These are phyloP conservation scores for Akanthomyces lecanii DNA, from an alignment of 2,329 filamentous ascomycete genomes.

Conservation along the genomic window DNA sequence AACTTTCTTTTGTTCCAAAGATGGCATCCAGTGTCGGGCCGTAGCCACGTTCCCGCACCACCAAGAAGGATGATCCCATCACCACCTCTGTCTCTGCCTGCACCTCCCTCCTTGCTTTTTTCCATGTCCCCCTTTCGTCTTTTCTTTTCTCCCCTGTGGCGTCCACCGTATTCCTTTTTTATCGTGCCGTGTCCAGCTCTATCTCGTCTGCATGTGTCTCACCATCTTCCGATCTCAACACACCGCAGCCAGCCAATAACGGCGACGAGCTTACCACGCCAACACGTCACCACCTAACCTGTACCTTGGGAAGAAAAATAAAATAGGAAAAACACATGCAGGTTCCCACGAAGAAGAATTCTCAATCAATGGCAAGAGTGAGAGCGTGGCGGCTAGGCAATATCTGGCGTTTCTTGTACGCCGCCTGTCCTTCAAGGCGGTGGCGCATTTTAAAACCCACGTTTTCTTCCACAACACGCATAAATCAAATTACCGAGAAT, in stretches of 20 bases:
- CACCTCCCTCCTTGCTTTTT: background rate
- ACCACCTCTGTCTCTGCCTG: background rate
- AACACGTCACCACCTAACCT: background rate
- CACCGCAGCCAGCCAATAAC: conserved; percentile 1
- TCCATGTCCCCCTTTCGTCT: background rate
- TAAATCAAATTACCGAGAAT: background rate
- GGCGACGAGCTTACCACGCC: background rate
- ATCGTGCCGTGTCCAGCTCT: background rate
- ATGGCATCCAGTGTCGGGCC: background rate
- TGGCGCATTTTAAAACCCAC: background rate
- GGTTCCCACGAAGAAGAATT: background rate
- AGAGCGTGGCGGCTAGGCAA: background rate
- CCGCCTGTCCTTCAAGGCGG: background rate
- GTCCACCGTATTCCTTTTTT: no score
- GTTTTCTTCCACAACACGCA: background rate
- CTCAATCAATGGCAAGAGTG: background rate
- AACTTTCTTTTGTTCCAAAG: background rate
- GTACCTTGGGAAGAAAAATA: background rate
- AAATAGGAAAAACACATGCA: no score
- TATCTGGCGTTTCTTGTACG: background rate
- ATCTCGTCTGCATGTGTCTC: conserved; percentile 1
- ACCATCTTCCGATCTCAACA: background rate
- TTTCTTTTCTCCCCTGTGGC: background rate
- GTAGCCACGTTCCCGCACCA: background rate
- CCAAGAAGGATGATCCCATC: background rate